Base-by-base conservation (phyloP, 176 grass and related monocot species). In the Luzula sylvatica region DNA sequence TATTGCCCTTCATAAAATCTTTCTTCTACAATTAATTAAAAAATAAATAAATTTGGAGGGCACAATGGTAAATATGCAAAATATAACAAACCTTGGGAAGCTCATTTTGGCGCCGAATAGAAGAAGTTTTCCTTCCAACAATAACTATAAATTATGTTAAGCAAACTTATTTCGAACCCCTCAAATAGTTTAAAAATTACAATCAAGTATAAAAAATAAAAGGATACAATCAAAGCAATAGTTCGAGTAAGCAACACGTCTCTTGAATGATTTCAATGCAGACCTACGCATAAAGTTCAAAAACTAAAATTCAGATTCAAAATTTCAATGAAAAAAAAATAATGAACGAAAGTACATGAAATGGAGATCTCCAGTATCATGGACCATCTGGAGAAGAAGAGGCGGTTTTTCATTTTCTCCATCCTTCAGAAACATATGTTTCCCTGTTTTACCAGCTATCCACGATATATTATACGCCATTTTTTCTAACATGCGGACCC, bases 101-200 rank as follows among this genome's bases (percentile, higher is more conserved):
- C 60, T 86, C 92, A 53, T 83, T 23, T 53, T 75, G 80, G 58
- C 7, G 59, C 27, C 74, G 84, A 43, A 90, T 98, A 27, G 92
- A 98, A 53, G 92, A 90, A 73, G 92, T 83, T 47, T 65, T 86
- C 62, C 85, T 72, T 62, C 92, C 92, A 83, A 98, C 92, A 39
- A 90, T 39, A 44, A 72, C 92, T 98, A 75, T 70, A 64, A 60
- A 24, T 52, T 40, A 35, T 65, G 85, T 90, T 65, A 86, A 96
- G 83, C 60, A 59, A 41, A 11, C 4, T 41, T 15, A 30, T 12
- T 7, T 61, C 4, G 16, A 40, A 1, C 40, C 19, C 14, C 52
- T 63, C 27, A 32, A 28, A 74, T n/a, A 45, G 2, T 32, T 52
- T 50, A 64, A 60, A 20, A 7, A 61, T 77, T 56, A 72, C 8